phyloP scores from a whole-genome alignment of 768 basidiomycete species.

The Trametes elegans region DNA sequence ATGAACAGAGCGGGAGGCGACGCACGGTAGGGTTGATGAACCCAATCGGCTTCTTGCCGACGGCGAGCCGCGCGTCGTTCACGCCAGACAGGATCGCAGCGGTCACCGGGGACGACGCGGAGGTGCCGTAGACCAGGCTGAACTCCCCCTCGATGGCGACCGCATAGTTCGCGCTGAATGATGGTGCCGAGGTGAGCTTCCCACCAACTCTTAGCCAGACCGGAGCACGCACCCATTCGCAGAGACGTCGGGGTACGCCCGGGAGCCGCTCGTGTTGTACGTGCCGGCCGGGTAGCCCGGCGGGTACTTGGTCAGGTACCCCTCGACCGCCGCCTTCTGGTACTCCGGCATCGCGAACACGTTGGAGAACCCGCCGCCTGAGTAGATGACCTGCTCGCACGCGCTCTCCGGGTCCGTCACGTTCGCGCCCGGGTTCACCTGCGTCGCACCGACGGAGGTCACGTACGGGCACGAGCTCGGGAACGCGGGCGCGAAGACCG shows the following conservation, averaged over 20 bases:
- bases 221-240: conserved; percentile 33
- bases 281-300: conserved; percentile 33
- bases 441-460: conserved; percentile 37
- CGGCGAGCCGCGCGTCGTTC: conserved; percentile 37
- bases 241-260: conserved; percentile 33
- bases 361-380: conserved; percentile 43
- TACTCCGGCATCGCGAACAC: conserved; percentile 37
- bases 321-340: conserved; percentile 28
- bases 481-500: conserved; percentile 19
- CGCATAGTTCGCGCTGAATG: conserved; percentile 31
- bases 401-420: conserved; percentile 38
- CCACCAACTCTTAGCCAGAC: not conserved
- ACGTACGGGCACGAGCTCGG: conserved; percentile 41
- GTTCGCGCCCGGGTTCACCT: conserved; percentile 32
- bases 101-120: conserved; percentile 36
- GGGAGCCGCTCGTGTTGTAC: conserved; percentile 35
- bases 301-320: conserved; percentile 32
- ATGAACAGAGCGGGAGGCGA: not conserved
- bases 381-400: conserved; percentile 36
- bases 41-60: conserved; percentile 35
- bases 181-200: too few relatives aligned
- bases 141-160: conserved; percentile 32
- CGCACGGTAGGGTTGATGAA: conserved; percentile 66
- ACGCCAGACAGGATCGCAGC: conserved; percentile 35
- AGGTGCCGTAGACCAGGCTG: conserved; percentile 35